Conservation (phyloP, 2,329 filamentous ascomycete genomes). For the Cercospora sp. region DNA sequence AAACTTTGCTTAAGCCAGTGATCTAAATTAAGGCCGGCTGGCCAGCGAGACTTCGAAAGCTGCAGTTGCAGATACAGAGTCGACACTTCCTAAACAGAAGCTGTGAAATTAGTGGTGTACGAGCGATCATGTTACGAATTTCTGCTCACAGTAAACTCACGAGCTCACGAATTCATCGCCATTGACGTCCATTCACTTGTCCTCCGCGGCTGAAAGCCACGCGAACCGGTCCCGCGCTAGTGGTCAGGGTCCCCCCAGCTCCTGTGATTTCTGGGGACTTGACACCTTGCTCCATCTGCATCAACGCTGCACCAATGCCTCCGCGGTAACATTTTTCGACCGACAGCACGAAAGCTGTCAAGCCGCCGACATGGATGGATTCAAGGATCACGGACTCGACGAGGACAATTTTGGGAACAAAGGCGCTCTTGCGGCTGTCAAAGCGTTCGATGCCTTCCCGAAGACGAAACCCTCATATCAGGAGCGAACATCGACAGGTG, state of each 20-base stretch:
- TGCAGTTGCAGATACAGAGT: neutral
- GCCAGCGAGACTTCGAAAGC: neutral
- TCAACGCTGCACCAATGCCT: conserved; percentile 18
- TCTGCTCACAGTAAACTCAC: neutral
- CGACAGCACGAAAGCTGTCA: conserved; percentile 15
- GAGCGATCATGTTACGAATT: neutral
- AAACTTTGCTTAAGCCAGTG: neutral
- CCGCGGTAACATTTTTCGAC: conserved; percentile 18
- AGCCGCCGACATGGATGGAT: conserved; percentile 68
- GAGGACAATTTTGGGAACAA: conserved; percentile 75
- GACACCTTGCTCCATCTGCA: conserved; percentile 9
- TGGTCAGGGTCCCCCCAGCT: conserved; percentile 1
- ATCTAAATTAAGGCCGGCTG: neutral
- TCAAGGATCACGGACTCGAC: conserved; percentile 67
- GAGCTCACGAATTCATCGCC: neutral
- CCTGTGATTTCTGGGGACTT: conserved; percentile 8
- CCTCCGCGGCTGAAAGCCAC: neutral
- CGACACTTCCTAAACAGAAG: neutral
- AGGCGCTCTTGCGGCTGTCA: conserved; percentile 59
- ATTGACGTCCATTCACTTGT: conserved; percentile 2
- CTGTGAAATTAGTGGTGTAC: neutral
- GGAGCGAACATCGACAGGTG: conserved; percentile 77
- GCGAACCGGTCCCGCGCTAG: neutral
- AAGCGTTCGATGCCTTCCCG: conserved; percentile 95
- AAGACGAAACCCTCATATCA: conserved; percentile 96